These are phyloP conservation scores for Metschnikowia bowlesiae DNA, from an alignment of 805 yeast genomes.

Conservation along the genomic window DNA sequence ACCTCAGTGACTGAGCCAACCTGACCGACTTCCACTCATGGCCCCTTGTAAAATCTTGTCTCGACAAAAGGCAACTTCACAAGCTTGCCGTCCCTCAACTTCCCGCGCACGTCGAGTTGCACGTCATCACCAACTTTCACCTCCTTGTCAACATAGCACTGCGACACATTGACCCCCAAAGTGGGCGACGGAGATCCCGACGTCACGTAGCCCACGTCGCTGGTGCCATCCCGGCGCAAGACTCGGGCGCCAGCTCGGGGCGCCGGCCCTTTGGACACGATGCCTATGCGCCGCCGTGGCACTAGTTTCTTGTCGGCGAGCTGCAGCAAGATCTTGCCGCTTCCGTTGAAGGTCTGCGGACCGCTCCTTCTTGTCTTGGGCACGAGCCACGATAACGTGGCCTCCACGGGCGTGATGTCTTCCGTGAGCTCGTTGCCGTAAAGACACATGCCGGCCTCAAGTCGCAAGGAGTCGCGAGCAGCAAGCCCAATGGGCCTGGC, in stretches of 20 bases:
- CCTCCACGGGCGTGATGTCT: slow-evolving; percentile 78
- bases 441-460: slow-evolving; percentile 98
- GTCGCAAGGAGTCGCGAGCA: slow-evolving; percentile 92
- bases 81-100: slow-evolving; percentile 69
- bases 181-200: slow-evolving; percentile 62
- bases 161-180: slow-evolving; percentile 78
- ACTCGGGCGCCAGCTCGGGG: slow-evolving; percentile 79
- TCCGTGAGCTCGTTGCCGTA: slow-evolving; percentile 91
- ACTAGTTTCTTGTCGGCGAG: slow-evolving; percentile 58
- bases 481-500: slow-evolving; percentile 92
- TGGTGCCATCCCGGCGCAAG: slow-evolving; percentile 48
- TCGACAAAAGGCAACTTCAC: slow-evolving; percentile 81
- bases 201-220: slow-evolving; percentile 50
- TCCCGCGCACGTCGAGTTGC: slow-evolving; percentile 77
- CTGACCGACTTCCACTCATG: background rate
- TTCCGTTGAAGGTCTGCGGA: slow-evolving; percentile 67
- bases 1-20: too few relatives aligned
- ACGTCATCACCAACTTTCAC: slow-evolving; percentile 71
- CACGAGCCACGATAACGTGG: slow-evolving; percentile 84
- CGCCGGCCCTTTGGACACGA: slow-evolving; percentile 78
- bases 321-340: slow-evolving; percentile 63
- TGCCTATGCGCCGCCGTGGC: slow-evolving; percentile 65
- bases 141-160: slow-evolving; percentile 76
- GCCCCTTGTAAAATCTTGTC: slow-evolving; percentile 60
- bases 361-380: slow-evolving; percentile 67